Evolutionary conservation across 2,329 filamentous ascomycete species (phyloP).

Genomic region (Hypoxylon sp.): DNA sequence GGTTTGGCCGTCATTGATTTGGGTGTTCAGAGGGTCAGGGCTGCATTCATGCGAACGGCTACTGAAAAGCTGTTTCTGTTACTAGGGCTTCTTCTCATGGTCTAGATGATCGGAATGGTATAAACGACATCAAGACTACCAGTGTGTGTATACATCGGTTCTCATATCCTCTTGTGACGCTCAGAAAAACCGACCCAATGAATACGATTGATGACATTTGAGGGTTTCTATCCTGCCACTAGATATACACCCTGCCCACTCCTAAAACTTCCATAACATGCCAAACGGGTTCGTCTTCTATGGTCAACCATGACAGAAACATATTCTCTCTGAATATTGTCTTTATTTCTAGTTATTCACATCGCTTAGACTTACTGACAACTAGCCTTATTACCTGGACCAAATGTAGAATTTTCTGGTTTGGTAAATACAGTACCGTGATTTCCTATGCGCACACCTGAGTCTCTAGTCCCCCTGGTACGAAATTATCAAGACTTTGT

Average conservation of each 20-base stretch:
- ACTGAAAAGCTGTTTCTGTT: slow-evolving; percentile 53
- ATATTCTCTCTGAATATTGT: background rate
- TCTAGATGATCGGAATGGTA: slow-evolving; percentile 57
- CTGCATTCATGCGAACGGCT: slow-evolving; percentile 54
- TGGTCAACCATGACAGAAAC: background rate
- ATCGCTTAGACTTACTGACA: too few relatives aligned
- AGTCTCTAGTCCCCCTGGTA: background rate
- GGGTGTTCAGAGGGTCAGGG: slow-evolving; percentile 56
- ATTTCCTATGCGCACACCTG: too few relatives aligned
- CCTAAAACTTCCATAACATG: background rate
- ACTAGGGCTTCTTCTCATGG: slow-evolving; percentile 54
- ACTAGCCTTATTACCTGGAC: too few relatives aligned
- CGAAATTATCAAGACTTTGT: background rate
- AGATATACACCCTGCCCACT: background rate
- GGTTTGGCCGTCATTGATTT: slow-evolving; percentile 57
- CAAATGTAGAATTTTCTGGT: too few relatives aligned
- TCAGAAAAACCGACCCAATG: background rate
- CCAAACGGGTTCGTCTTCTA: background rate
- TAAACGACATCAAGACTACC: slow-evolving; percentile 52
- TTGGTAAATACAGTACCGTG: too few relatives aligned
- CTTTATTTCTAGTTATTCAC: too few relatives aligned
- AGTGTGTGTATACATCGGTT: slow-evolving; percentile 9
- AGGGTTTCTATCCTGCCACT: background rate
- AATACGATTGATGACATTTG: background rate
- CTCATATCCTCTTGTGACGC: background rate